Evolutionary conservation across 164 flowering plant species (phyloP).

Genomic region (Aristolochia fimbriata): DNA sequence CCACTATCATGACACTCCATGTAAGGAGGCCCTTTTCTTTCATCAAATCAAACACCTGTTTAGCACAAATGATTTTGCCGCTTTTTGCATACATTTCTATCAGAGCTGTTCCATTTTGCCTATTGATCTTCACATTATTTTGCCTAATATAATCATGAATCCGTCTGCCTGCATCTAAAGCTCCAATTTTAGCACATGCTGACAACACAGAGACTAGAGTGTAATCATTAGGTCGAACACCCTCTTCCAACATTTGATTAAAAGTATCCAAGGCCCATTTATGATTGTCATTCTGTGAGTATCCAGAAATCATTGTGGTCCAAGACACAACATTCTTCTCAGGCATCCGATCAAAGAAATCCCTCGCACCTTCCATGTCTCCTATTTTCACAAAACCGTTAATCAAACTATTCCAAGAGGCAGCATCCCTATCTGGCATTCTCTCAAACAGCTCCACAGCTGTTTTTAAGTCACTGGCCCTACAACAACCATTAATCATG

Average conservation of each 20-base stretch:
- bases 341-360: conserved; percentile 31
- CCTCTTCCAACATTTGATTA: conserved; percentile 31
- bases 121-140: conserved; percentile 22
- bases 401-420: conserved; percentile 45
- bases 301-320: conserved; percentile 42
- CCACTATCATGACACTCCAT: conserved; percentile 51
- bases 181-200: conserved; percentile 40
- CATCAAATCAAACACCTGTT: conserved; percentile 21
- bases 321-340: conserved; percentile 45
- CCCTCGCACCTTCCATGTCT: conserved; percentile 21
- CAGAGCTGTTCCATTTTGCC: conserved; percentile 29
- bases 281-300: conserved; percentile 27
- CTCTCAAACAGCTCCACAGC: conserved; percentile 22
- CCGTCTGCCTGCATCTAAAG: conserved; percentile 30
- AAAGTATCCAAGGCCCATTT: conserved; percentile 28
- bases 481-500: conserved; percentile 48
- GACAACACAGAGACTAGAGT: conserved; percentile 35
- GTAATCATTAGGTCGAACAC: conserved; percentile 31
- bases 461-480: conserved; percentile 21
- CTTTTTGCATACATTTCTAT: conserved; percentile 46
- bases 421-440: conserved; percentile 40
- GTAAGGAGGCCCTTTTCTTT: conserved; percentile 33
- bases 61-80: conserved; percentile 28
- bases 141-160: conserved; percentile 24
- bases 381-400: conserved; percentile 37